A percentile compares a stretch with the other conserved stretches of the same genome.
These are phyloP conservation scores for Trametes polyzona DNA, from an alignment of 1,284 basidiomycete genomes.

Conservation along the genomic window DNA sequence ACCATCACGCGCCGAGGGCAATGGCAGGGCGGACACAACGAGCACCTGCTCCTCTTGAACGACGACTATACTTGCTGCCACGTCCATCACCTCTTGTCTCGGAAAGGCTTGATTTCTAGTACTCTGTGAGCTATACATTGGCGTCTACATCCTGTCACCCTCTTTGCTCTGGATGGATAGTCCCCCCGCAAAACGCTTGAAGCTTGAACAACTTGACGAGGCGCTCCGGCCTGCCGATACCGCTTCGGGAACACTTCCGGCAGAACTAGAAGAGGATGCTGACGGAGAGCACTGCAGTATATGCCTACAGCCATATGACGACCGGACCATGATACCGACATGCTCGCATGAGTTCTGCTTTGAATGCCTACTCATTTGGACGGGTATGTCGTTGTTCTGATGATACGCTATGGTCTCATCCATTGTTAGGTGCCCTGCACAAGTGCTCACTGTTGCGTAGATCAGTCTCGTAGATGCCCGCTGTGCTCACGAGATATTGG, in stretches of 20 bases:
- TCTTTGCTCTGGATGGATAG: conserved; percentile 11
- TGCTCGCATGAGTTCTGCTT: conserved; percentile 93
- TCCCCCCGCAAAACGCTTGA: conserved; percentile 31
- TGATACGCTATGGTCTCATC: neutral
- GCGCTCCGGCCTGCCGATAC: neutral
- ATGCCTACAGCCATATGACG: conserved; percentile 76
- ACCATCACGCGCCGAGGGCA: too few species aligned
- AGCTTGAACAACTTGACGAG: conserved; percentile 25
- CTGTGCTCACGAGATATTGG: conserved; percentile 79
- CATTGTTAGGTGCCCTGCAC: neutral
- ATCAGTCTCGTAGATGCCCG: conserved; percentile 79
- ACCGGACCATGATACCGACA: conserved; percentile 76
- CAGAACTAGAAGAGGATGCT: neutral
- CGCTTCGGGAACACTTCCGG: neutral
- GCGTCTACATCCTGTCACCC: too few species aligned
- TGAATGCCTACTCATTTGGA: conserved; percentile 84
- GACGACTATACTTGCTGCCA: too few species aligned
- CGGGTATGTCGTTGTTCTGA: conserved; percentile 52
- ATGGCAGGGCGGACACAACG: too few species aligned
- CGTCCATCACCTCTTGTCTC: too few species aligned
- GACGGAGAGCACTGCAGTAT: conserved; percentile 63
- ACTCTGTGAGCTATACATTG: too few species aligned
- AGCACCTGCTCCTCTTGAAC: too few species aligned
- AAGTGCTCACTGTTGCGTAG: conserved; percentile 39
- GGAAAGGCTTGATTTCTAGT: too few species aligned